Evolutionary conservation across 768 basidiomycete species (phyloP).

Genomic region (Calocybe gangraenosa): DNA sequence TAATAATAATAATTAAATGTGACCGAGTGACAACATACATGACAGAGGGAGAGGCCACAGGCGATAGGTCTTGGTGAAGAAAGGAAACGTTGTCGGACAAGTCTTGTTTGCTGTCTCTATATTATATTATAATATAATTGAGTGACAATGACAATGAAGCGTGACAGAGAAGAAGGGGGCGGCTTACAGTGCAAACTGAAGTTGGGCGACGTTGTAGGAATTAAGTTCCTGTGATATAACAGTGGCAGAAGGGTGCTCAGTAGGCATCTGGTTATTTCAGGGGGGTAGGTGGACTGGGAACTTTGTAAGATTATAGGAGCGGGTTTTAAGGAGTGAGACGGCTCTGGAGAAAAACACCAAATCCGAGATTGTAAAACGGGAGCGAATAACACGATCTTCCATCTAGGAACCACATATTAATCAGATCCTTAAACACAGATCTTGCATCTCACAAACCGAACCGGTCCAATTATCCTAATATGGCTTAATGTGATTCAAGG

Average conservation of each 20-base stretch:
- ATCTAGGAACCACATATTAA: constrained; percentile 18
- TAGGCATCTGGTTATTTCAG: constrained; percentile 46
- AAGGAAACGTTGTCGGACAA: constrained; percentile 35
- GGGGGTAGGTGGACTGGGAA: constrained; percentile 7
- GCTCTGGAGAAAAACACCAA: constrained; percentile 2
- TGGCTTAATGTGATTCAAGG: constrained; percentile 18
- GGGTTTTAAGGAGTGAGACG: constrained; percentile 19
- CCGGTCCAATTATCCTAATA: constrained; percentile 1
- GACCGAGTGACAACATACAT: constrained; percentile 37
- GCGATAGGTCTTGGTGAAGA: constrained; percentile 40
- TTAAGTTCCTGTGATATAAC: constrained; percentile 38
- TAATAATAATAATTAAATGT: constrained; percentile 8
- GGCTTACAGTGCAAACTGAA: constrained; percentile 58
- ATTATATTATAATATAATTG: too few relatives aligned
- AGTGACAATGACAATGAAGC: constrained; percentile 18
- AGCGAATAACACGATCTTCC: constrained; percentile 21
- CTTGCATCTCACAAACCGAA: constrained; percentile 1
- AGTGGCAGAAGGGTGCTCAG: constrained; percentile 35
- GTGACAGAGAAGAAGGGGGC: constrained; percentile 19
- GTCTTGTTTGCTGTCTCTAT: constrained; percentile 35
- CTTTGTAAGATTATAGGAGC: neutral
- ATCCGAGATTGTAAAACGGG: constrained; percentile 8
- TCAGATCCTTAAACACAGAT: constrained; percentile 8
- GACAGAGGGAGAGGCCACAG: constrained; percentile 40
- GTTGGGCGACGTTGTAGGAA: constrained; percentile 59